These are phyloP conservation scores for Boletus patriciae DNA, from an alignment of 768 basidiomycete species.

Conservation along the genomic window DNA sequence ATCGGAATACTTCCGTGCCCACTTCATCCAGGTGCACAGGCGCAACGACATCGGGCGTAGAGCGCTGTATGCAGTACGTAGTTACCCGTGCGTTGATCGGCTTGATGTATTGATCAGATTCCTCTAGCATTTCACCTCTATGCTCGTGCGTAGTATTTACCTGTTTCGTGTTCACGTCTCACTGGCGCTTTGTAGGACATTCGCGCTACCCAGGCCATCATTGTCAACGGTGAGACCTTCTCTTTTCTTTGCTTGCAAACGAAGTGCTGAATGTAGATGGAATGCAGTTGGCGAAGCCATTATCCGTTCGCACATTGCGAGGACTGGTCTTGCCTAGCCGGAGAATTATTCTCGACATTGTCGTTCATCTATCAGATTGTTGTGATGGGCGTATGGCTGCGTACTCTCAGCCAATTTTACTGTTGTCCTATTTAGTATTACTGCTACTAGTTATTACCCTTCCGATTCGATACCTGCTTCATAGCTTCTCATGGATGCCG, in stretches of 20 bases:
- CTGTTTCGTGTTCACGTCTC: neutral
- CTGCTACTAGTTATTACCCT: slow-evolving; percentile 26
- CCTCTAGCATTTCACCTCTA: slow-evolving; percentile 64
- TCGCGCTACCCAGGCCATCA: slow-evolving; percentile 63
- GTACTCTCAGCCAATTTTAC: slow-evolving; percentile 10
- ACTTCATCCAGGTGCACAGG: slow-evolving; percentile 75
- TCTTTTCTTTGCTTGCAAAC: neutral
- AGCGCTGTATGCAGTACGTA: slow-evolving; percentile 62
- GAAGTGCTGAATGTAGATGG: slow-evolving; percentile 3
- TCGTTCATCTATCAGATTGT: slow-evolving; percentile 7
- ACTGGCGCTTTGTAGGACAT: slow-evolving; percentile 48
- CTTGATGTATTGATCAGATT: slow-evolving; percentile 9
- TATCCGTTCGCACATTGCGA: slow-evolving; percentile 62
- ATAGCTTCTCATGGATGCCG: slow-evolving; percentile 18
- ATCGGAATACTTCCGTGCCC: slow-evolving; percentile 80
- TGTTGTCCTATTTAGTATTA: slow-evolving; percentile 21
- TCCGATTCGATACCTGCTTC: slow-evolving; percentile 25
- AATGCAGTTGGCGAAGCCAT: slow-evolving; percentile 62
- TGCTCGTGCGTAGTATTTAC: slow-evolving; percentile 49
- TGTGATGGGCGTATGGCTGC: slow-evolving; percentile 12
- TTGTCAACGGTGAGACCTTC: slow-evolving; percentile 52
- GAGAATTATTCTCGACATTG: neutral
- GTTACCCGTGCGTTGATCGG: neutral
- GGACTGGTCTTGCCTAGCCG: slow-evolving; percentile 43
- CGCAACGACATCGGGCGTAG: slow-evolving; percentile 60